Evolutionary conservation across 179 eudicot species (phyloP).

Genomic region (Spinacia oleracea): DNA sequence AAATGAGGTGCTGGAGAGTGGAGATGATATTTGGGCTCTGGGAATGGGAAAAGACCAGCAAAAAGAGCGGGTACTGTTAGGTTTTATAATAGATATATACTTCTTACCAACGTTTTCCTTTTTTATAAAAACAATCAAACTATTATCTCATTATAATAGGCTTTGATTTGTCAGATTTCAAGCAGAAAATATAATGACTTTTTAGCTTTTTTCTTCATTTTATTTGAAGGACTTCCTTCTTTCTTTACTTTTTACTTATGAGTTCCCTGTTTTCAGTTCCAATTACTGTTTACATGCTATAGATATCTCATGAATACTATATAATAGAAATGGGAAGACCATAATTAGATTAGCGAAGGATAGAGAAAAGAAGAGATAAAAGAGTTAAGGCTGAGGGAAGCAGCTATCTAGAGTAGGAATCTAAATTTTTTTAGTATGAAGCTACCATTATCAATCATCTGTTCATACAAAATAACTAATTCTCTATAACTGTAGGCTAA

Average conservation of each 20-base stretch:
- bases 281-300: background rate
- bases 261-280: background rate
- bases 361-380: background rate
- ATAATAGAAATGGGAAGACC: background rate
- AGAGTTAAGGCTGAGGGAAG: background rate
- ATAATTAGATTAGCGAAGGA: background rate
- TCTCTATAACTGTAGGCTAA: background rate
- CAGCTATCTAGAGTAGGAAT: background rate
- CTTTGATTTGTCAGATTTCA: too few species aligned
- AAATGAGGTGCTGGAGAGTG: too few species aligned
- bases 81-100: background rate
- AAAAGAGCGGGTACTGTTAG: background rate
- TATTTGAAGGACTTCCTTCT: background rate
- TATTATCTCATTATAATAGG: too few species aligned
- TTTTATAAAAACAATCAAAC: too few species aligned
- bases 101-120: too few species aligned
- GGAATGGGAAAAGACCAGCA: too few species aligned
- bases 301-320: background rate
- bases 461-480: background rate
- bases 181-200: too few species aligned
- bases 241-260: background rate
- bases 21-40: too few species aligned
- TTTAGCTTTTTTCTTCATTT: background rate
- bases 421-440: background rate
- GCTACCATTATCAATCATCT: background rate